Conservation (phyloP, 2,329 filamentous ascomycete genomes). For the Fusarium nurragi region DNA sequence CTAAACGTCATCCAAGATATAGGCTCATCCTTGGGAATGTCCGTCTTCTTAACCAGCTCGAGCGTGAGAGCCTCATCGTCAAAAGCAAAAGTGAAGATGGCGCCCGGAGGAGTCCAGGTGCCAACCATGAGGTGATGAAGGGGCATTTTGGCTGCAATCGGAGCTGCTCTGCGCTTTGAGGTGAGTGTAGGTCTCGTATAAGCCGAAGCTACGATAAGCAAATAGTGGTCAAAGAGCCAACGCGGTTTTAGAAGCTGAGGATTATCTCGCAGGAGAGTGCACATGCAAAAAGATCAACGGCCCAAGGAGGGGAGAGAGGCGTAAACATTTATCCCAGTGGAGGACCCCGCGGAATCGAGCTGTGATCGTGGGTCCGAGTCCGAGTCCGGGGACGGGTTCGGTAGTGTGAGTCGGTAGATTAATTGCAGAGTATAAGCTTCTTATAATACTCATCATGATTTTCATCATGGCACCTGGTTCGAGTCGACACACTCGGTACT, state of each 20-base stretch:
- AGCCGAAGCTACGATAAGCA: not conserved
- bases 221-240: no score
- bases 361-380: conserved; percentile 23
- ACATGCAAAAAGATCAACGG: not conserved
- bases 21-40: conserved; percentile 83
- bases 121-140: conserved; percentile 90
- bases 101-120: conserved; percentile 89
- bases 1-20: conserved; percentile 96
- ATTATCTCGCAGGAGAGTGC: no score
- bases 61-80: conserved; percentile 82
- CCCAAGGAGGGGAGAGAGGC: conserved; percentile 15
- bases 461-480: conserved; percentile 11
- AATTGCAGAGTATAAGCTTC: not conserved
- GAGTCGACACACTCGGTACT: not conserved
- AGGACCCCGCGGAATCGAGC: conserved; percentile 25
- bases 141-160: conserved; percentile 65
- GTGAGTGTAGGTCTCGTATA: conserved; percentile 23
- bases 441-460: not conserved
- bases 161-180: conserved; percentile 26
- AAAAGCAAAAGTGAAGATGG: conserved; percentile 89
- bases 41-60: conserved; percentile 80
- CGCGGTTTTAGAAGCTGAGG: not conserved
- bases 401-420: conserved; percentile 6
- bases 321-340: conserved; percentile 44
- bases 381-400: conserved; percentile 21